Evolutionary conservation across 805 yeast species (phyloP), one percentile per base, ranked within the genome.

Genomic region (Scheffersomyces coipomensis): DNA sequence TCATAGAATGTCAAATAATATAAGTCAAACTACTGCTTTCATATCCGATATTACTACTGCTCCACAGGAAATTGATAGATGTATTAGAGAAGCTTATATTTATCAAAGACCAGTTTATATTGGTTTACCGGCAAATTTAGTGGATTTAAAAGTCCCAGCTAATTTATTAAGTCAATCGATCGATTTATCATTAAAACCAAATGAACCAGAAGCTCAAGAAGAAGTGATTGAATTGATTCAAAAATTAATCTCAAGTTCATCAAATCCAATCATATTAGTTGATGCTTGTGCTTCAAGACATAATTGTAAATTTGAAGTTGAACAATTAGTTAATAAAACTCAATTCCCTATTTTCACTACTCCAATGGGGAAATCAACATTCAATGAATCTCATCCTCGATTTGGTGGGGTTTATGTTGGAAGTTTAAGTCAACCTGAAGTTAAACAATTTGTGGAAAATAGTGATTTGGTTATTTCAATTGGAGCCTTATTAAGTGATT

Each of bases 261-360:
- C 73, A 59, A 78, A 81, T 64, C 95, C 95, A 51, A 62, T 85
- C 42, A 77, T 88, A 54, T 71, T 87, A 52, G 88, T 87, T 33
- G 96, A 87, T 68, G 95, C 95, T 34, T 87, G 96, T 75, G 88
- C 90, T 44, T 68, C 83, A 35, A 77, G 95, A 68, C 95, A 87
- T 66, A 70, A 73, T 48, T 85, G 82, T 48, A 74, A 73, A 56
- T 62, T 63, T n/a, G 87, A 82, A 62, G 83, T 85, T 44, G 69
- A 66, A 45, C 64, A 73, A 51, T 74, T 87, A 58, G 82, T 83
- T 36, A 76, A 77, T 40, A 60, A 68, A 43, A 85, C 95, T 35
- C 79, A 83, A 60, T 86, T 81, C 80, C 91, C 93, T 33, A 83
- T 84, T 35, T 87, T 79, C 64, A 83, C 83, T 40, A 88, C 96